Evolutionary conservation across 164 flowering plant genomes (phyloP).

Genomic region (Santalum album): DNA sequence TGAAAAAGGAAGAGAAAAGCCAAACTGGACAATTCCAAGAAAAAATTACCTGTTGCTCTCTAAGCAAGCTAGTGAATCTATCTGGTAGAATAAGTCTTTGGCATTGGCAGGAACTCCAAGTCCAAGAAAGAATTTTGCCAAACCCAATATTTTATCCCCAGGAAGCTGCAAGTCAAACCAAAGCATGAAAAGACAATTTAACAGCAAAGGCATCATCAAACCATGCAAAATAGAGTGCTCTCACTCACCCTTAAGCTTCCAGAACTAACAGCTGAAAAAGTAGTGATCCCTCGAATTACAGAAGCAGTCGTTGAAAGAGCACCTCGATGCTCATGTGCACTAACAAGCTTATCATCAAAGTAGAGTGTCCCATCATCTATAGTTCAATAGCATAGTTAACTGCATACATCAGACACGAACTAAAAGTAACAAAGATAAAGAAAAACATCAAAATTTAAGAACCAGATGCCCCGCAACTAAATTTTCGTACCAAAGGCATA

Average conservation of each 20-base stretch:
- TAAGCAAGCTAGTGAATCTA: conserved; percentile 65
- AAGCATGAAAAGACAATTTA: conserved; percentile 1
- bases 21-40: too few relatives aligned
- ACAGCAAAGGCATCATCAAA: too few relatives aligned
- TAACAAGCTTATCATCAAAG: conserved; percentile 79
- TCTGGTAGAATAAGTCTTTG: conserved; percentile 73
- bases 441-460: too few relatives aligned
- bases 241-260: conserved; percentile 63
- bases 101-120: conserved; percentile 78
- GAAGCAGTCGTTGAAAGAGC: conserved; percentile 80
- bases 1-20: too few relatives aligned
- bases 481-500: too few relatives aligned
- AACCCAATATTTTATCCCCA: conserved; percentile 67
- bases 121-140: conserved; percentile 86
- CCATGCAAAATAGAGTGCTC: too few relatives aligned
- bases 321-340: conserved; percentile 50
- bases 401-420: too few relatives aligned
- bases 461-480: too few relatives aligned
- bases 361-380: conserved; percentile 80
- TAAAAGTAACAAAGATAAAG: too few relatives aligned
- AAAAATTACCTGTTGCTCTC: conserved; percentile 70
- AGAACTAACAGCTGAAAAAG: conserved; percentile 58
- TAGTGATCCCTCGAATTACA: conserved; percentile 71
- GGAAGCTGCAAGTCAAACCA: conserved; percentile 52
- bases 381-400: neutral